These are phyloP conservation scores for Globisporangium barbulae DNA, from an alignment of 352 stramenopile genomes.

Conservation along the genomic window DNA sequence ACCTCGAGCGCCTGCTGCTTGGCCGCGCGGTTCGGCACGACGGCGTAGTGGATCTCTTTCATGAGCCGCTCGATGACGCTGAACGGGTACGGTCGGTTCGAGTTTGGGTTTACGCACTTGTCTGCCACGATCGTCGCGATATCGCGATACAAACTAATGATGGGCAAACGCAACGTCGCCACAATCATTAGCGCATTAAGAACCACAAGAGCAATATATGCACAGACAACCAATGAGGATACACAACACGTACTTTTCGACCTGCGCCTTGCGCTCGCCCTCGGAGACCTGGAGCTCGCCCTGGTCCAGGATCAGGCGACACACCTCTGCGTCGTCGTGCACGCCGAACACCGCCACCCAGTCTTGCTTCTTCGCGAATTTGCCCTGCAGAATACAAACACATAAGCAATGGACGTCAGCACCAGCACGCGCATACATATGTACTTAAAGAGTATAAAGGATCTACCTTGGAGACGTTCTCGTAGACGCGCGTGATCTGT, in stretches of 20 bases:
- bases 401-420: background rate
- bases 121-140: slow-evolving; percentile 96
- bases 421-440: background rate
- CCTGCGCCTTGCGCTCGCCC: slow-evolving; percentile 91
- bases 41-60: slow-evolving; percentile 94
- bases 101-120: slow-evolving; percentile 96
- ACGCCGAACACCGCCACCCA: slow-evolving; percentile 93
- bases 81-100: slow-evolving; percentile 95
- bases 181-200: background rate
- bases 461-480: slow-evolving; percentile 93
- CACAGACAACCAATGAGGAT: background rate
- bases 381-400: slow-evolving; percentile 51
- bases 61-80: slow-evolving; percentile 96
- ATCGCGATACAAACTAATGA: slow-evolving; percentile 87
- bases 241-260: slow-evolving; percentile 71
- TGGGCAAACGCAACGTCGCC: background rate
- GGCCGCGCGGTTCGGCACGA: slow-evolving; percentile 92
- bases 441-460: background rate
- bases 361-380: slow-evolving; percentile 95
- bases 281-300: slow-evolving; percentile 97
- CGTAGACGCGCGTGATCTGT: slow-evolving; percentile 96
- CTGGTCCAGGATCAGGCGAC: slow-evolving; percentile 94
- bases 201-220: background rate
- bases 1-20: slow-evolving; percentile 98
- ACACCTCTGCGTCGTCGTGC: slow-evolving; percentile 90